These are phyloP conservation scores for Naganishia kalamii DNA, from an alignment of 768 basidiomycete genomes.

Conservation along the genomic window DNA sequence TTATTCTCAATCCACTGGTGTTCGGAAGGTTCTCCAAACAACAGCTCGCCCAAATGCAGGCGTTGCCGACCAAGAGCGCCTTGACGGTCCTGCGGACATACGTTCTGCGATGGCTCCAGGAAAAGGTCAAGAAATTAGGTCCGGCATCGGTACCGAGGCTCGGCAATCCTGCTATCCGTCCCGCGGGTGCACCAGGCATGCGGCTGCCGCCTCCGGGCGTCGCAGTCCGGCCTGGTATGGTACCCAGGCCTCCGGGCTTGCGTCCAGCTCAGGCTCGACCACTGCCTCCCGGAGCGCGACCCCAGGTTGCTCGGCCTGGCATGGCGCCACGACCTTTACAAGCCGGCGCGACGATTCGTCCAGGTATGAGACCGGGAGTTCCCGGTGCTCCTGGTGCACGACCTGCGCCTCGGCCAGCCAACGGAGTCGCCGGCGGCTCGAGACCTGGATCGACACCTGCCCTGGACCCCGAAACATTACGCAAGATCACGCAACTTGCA, in stretches of 20 bases:
- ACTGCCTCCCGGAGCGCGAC: neutral
- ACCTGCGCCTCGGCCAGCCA: constrained; percentile 1
- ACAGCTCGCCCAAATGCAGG: constrained; percentile 68
- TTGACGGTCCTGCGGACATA: constrained; percentile 73
- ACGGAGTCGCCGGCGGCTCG: neutral
- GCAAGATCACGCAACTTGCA: constrained; percentile 22
- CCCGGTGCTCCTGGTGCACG: neutral
- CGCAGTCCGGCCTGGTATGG: neutral
- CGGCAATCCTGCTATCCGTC: neutral
- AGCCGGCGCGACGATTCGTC: constrained; percentile 2
- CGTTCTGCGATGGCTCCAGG: constrained; percentile 78
- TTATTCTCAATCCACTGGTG: constrained; percentile 76
- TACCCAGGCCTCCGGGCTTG: neutral
- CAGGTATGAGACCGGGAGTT: neutral
- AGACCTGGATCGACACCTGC: neutral
- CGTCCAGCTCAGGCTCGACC: neutral
- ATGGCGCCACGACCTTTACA: neutral
- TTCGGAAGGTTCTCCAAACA: constrained; percentile 70
- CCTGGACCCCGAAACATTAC: constrained; percentile 21
- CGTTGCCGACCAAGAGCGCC: constrained; percentile 73
- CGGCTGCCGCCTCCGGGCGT: neutral
- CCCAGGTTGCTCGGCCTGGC: neutral
- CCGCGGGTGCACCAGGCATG: neutral
- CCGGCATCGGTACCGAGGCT: neutral
- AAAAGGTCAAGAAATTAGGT: constrained; percentile 56